Evolutionary conservation across 148 eudicot genomes (phyloP).

Genomic region (Fagopyrum tataricum): DNA sequence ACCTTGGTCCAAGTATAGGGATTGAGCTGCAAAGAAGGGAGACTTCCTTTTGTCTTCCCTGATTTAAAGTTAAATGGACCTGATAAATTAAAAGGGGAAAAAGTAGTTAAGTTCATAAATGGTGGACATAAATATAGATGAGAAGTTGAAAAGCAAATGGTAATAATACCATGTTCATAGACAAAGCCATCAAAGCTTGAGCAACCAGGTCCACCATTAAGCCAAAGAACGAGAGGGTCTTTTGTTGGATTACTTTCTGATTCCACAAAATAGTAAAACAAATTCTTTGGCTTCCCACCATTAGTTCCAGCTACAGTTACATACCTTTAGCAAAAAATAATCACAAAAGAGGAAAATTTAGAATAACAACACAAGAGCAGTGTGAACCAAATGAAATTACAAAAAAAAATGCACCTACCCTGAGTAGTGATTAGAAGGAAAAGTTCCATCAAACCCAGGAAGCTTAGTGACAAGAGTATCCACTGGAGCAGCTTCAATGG

Average conservation of each 20-base stretch:
- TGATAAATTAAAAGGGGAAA: slow-evolving; percentile 15
- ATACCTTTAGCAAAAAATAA: slow-evolving; percentile 25
- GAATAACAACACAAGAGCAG: neutral
- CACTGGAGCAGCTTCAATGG: slow-evolving; percentile 38
- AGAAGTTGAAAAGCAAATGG: neutral
- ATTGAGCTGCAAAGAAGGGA: too few species aligned
- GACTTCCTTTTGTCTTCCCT: slow-evolving; percentile 27
- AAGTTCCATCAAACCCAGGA: slow-evolving; percentile 27
- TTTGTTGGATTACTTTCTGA: slow-evolving; percentile 36
- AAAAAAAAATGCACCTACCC: slow-evolving; percentile 28
- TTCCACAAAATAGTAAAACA: slow-evolving; percentile 44
- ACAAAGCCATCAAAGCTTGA: slow-evolving; percentile 52
- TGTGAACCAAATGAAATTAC: neutral
- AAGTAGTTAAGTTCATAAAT: slow-evolving; percentile 5
- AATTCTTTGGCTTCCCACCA: slow-evolving; percentile 20
- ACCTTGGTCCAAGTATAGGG: slow-evolving; percentile 52
- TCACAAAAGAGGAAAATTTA: neutral
- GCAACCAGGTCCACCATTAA: slow-evolving; percentile 53
- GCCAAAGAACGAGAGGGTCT: slow-evolving; percentile 44
- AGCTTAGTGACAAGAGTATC: slow-evolving; percentile 17
- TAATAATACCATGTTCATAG: slow-evolving; percentile 38
- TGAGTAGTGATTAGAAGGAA: slow-evolving; percentile 34
- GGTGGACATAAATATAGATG: neutral
- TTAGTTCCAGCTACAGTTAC: slow-evolving; percentile 18
- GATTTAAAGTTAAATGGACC: slow-evolving; percentile 45